Conservation (phyloP, 192 early-diverging fungal species). For the Entomortierella chlamydospora region DNA sequence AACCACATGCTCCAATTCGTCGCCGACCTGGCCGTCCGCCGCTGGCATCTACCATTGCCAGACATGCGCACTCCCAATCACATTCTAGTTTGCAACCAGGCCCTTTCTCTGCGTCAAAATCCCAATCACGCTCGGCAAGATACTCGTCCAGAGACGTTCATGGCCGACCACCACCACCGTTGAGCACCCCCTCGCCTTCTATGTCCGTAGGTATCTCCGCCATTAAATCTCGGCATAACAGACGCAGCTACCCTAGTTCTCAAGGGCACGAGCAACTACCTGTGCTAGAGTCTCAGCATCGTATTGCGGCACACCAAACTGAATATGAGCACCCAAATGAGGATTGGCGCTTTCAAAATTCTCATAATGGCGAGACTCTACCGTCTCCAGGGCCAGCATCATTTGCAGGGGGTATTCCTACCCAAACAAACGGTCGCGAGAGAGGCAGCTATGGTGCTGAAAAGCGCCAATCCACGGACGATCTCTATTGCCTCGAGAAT, state of each 20-base stretch:
- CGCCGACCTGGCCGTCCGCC: conserved; percentile 33
- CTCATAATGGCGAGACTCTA: background rate
- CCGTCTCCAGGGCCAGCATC: background rate
- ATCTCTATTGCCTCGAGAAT: background rate
- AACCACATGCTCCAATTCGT: conserved; percentile 2
- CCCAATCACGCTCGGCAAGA: background rate
- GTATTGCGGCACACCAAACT: background rate
- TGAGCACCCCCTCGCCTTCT: background rate
- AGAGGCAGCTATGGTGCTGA: conserved; percentile 31
- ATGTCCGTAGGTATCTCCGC: background rate
- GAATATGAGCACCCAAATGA: background rate
- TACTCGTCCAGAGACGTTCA: background rate
- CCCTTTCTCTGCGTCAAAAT: background rate
- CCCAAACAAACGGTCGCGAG: conserved; percentile 12
- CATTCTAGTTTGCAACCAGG: conserved; percentile 10
- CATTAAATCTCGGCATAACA: background rate
- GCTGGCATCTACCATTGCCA: conserved; percentile 1
- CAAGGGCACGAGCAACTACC: background rate
- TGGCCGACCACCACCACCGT: background rate
- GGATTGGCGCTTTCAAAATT: background rate
- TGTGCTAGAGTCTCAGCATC: background rate
- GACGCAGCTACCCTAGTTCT: conserved; percentile 12
- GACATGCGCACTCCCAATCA: conserved; percentile 32
- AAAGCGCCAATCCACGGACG: conserved; percentile 6
- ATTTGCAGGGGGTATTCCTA: conserved; percentile 2